These are phyloP conservation scores for Liquidambar formosana DNA, from an alignment of 164 flowering plant species.

Conservation along the genomic window DNA sequence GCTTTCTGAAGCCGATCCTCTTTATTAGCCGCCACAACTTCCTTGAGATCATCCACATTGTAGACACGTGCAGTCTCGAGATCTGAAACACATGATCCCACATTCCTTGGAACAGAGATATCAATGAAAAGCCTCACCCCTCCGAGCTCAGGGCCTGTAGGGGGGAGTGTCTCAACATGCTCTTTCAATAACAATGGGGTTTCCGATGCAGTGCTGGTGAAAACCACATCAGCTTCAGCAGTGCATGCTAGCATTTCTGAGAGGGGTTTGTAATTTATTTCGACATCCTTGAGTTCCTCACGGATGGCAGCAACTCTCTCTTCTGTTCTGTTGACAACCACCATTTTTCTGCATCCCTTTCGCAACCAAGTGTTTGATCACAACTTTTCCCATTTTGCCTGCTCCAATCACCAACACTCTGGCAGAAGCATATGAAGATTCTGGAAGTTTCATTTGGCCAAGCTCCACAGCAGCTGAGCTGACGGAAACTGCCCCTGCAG, in stretches of 20 bases:
- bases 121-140: conserved; percentile 77
- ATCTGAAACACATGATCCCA: conserved; percentile 72
- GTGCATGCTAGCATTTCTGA: conserved; percentile 65
- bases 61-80: conserved; percentile 59
- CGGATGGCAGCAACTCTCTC: conserved; percentile 75
- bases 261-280: conserved; percentile 83
- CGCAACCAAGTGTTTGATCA: conserved; percentile 90
- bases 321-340: conserved; percentile 86
- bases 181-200: conserved; percentile 71
- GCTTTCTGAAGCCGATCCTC: conserved; percentile 88
- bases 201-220: conserved; percentile 96
- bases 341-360: conserved; percentile 93
- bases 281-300: conserved; percentile 70
- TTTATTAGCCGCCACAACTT: conserved; percentile 93
- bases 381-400: conserved; percentile 87
- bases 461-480: conserved; percentile 33
- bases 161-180: conserved; percentile 59
- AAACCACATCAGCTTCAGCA: conserved; percentile 86
- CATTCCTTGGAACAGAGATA: conserved; percentile 93
- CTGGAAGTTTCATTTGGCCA: conserved; percentile 14
- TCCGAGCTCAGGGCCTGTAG: conserved; percentile 51
- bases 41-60: conserved; percentile 96
- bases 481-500: conserved; percentile 27
- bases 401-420: conserved; percentile 23
- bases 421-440: conserved; percentile 7